Evolutionary conservation across 2,329 filamentous ascomycete genomes (phyloP).

Genomic region (Dactylellina sp.): DNA sequence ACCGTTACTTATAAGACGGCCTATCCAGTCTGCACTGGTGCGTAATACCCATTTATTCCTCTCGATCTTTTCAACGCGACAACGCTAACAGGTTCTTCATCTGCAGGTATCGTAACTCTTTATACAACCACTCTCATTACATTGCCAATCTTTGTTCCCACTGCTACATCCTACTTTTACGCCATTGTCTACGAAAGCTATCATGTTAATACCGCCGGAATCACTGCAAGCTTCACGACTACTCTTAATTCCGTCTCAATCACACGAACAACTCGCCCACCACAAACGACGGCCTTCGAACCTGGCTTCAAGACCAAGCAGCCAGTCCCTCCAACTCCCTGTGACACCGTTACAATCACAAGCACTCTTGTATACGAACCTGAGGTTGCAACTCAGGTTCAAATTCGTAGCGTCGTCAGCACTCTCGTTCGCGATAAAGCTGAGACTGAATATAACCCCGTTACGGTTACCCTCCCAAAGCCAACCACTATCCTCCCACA

Average conservation of each 20-base stretch:
- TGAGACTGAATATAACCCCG: constrained; percentile 16
- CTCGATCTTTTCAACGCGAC: too few relatives aligned
- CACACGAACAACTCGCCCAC: constrained; percentile 20
- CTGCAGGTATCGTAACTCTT: constrained; percentile 17
- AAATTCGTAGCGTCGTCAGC: constrained; percentile 22
- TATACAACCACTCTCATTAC: constrained; percentile 15
- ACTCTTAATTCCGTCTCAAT: constrained; percentile 13
- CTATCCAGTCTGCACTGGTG: constrained; percentile 24
- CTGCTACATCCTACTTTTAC: constrained; percentile 24
- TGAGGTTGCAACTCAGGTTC: constrained; percentile 23
- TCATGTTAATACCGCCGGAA: constrained; percentile 23
- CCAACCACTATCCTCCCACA: constrained; percentile 20
- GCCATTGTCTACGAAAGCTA: constrained; percentile 27
- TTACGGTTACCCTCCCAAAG: constrained; percentile 18
- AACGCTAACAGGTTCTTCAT: not conserved
- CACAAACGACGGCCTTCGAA: constrained; percentile 24
- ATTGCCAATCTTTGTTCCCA: constrained; percentile 21
- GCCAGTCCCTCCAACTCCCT: constrained; percentile 17
- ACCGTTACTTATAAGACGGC: constrained; percentile 30
- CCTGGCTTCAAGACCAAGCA: constrained; percentile 24
- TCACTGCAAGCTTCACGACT: constrained; percentile 11
- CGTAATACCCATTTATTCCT: not conserved
- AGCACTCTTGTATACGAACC: constrained; percentile 19
- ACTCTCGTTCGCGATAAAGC: constrained; percentile 12
- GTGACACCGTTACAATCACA: constrained; percentile 18